A percentile compares a stretch with the other conserved stretches of the same genome.
Evolutionary conservation across 805 yeast genomes (phyloP).

Genomic region (Jamesozyma hellenica): DNA sequence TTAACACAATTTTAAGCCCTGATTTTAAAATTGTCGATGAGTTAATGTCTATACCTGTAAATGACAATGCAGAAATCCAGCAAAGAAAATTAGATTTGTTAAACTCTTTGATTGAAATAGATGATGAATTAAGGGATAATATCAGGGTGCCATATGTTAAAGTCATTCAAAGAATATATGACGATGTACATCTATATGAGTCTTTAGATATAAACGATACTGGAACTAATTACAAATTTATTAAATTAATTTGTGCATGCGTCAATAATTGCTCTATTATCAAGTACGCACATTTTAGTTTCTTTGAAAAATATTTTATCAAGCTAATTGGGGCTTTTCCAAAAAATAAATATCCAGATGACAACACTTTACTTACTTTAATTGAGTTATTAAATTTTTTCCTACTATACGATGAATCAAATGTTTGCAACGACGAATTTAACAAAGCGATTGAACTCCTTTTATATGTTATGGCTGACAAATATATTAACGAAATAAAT

Average conservation of each 20-base stretch:
- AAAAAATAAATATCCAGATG: not conserved
- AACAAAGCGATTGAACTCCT: constrained; percentile 7
- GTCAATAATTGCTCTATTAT: constrained; percentile 8
- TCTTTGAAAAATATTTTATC: constrained; percentile 6
- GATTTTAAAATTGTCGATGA: not conserved
- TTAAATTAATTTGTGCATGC: constrained; percentile 16
- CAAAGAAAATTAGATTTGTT: constrained; percentile 18
- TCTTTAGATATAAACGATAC: constrained; percentile 8
- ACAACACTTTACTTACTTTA: constrained; percentile 4
- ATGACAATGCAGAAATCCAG: constrained; percentile 1
- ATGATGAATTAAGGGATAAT: constrained; percentile 13
- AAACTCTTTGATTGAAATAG: constrained; percentile 13
- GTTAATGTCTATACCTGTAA: constrained; percentile 4
- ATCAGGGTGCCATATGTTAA: constrained; percentile 12
- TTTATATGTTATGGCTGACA: constrained; percentile 9
- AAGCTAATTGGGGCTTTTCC: constrained; percentile 2
- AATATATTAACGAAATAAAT: constrained; percentile 11
- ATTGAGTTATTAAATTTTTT: constrained; percentile 12
- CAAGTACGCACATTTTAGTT: constrained; percentile 6
- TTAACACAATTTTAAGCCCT: not conserved
- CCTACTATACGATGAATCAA: constrained; percentile 3
- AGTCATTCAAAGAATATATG: constrained; percentile 8
- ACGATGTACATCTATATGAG: constrained; percentile 4
- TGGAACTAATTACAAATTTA: constrained; percentile 11
- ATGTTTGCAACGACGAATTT: constrained; percentile 1